A percentile compares a stretch with the other conserved stretches of the same genome.
Evolutionary conservation across 257 asterid genomes (phyloP).

Genomic region (Penstemon eatonii): DNA sequence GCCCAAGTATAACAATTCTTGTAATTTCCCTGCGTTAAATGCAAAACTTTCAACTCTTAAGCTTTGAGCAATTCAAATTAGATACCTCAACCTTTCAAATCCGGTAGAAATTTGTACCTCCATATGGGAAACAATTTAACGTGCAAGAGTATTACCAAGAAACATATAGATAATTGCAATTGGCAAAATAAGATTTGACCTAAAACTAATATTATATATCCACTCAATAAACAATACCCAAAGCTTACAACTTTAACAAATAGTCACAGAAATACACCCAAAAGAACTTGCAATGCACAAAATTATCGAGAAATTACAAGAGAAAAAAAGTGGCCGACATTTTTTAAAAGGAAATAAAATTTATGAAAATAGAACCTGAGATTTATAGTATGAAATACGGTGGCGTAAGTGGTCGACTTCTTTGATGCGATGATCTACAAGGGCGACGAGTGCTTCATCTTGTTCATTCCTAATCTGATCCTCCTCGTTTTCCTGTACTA

Average conservation of each 20-base stretch:
- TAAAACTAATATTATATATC: neutral
- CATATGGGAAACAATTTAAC: neutral
- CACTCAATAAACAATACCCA: slow-evolving; percentile 12
- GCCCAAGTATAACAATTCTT: slow-evolving; percentile 9
- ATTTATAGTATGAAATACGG: slow-evolving; percentile 62
- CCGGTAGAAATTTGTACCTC: neutral
- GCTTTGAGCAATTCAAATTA: neutral
- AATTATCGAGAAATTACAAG: neutral
- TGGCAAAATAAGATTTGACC: neutral
- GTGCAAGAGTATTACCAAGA: neutral
- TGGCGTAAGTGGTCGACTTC: slow-evolving; percentile 78
- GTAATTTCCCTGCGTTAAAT: slow-evolving; percentile 18
- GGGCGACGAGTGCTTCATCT: slow-evolving; percentile 77
- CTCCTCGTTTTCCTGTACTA: slow-evolving; percentile 28
- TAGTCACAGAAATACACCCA: neutral
- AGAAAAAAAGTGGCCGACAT: neutral
- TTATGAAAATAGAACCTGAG: slow-evolving; percentile 44
- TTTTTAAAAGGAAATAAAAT: neutral
- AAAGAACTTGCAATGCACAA: neutral
- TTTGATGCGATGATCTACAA: slow-evolving; percentile 72
- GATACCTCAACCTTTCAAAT: neutral
- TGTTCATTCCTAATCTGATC: slow-evolving; percentile 49
- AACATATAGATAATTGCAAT: slow-evolving; percentile 15
- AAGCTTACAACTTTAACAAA: neutral
- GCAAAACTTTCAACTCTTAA: slow-evolving; percentile 14